Base-by-base conservation (phyloP, 331 rosid genomes). In the Ulmus americana region DNA sequence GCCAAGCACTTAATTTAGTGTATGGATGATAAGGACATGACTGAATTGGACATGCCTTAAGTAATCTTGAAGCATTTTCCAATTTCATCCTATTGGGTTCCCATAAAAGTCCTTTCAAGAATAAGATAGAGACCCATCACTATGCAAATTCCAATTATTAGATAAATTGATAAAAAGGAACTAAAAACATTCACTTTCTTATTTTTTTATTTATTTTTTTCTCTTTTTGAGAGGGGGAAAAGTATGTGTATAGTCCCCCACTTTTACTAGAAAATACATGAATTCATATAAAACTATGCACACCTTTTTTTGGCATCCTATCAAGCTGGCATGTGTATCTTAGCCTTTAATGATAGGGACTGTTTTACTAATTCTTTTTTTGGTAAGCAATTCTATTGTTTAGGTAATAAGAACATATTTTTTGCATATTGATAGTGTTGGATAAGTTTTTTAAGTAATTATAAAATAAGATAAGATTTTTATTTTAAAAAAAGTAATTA, bases 101-200 rank as follows among this genome's bases (percentile, higher is more conserved):
- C 14, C 50, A 61, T 41, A 57, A 43, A 63, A 51, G 59, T 49
- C 58, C n/a, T 64, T 8, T 40, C 14, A 61, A 64, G 41, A 49
- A 64, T 64, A 64, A 39, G 58, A 48, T 64, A 39, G 58, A 64
- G 69, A 64, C 56, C 69, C 69, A 38, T 64, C 58, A 64, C 59
- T 51, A 64, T 39, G 58, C 18, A 64, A 35, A 64, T 64, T 64
- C 69, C 56, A 38, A 48, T 64, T 22, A 64, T 64, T 49, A 64
- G 69, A 64, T 51, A 50, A 48, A 64, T 50, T 64, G 45, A 50
- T 39, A 35, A 64, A 46, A 50, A 46, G n/a, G 67, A 42, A 57
- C 49, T 14, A 10, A 64, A 53, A 64, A 28, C 69, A 40, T 35
- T 38, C 11, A 64, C 68, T 64, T 47, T 48, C 38, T 49, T 10